Base-by-base conservation (phyloP, 306 rosid genomes). In the Boehmeria nivea region DNA sequence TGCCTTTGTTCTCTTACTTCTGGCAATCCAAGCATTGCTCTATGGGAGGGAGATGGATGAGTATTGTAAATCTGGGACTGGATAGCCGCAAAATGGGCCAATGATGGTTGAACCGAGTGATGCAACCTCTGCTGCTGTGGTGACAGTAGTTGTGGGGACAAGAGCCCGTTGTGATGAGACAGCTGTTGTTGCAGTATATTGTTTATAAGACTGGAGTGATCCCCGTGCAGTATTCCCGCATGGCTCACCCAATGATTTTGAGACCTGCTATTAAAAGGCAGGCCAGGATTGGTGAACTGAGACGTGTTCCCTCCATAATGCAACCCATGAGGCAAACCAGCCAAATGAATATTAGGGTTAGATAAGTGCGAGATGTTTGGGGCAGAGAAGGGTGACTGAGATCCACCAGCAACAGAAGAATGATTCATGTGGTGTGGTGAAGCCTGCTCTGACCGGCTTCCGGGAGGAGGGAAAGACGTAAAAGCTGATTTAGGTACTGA, bases 1-100 rank as follows among this genome's bases (percentile, higher is more conserved):
- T 83, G 86, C 43, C 94, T 81, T 61, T 88, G 99, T 59, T 88
- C 95, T 69, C 99, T 79, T 48, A 73, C 58, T 53, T 93, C 96
- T 22, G 91, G 73, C 62, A 81, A 28, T 61, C 96, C 96, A 51
- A 81, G 80, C 86, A 85, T 72, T 69, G 78, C 78, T 51, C 85
- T 90, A 68, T 73, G 78, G 47, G 89, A 88, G 18, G 81, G 50
- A 51, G 94, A 68, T 34, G 77, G 71, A 62, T 81, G 81, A 38
- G 83, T 57, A 58, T 61, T 76, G 44, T 61, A 66, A 10, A 67
- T 50, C 39, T 76, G 88, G 27, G 94, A 49, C 51, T 70, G 88
- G 61, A 81, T 60, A 13, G 81, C 88, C 0, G 80, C 60, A 63
- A 76, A 65, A 73, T 80, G 80, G 39, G 81, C 83, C 25, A 75